Evolutionary conservation across 768 basidiomycete genomes (phyloP), one percentile per base, ranked within the genome.

Genomic region (Coprinopsis sp.): DNA sequence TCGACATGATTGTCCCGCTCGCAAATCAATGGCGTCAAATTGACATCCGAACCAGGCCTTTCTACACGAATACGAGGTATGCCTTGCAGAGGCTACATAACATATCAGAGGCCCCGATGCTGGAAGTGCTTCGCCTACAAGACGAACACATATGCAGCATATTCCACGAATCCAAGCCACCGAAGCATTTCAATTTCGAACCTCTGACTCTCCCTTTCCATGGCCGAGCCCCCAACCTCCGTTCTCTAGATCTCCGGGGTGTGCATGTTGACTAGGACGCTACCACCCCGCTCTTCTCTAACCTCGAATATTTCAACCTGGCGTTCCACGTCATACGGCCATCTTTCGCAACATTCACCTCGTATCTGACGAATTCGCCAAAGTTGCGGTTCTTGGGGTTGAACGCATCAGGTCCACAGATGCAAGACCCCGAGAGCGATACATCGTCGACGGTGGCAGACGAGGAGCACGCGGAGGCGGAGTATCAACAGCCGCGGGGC

Each of bases 191-290:
- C 19, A 23, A n/a, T n/a, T n/a, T 33, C 63, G 59, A 33, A 67
- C 64, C 8, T 63, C n/a, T 64, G 19, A 72, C 73, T 52, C 63
- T 71, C 11, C 68, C 77, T 14, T 81, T 87, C 54, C 69, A 77
- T 44, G 70, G 76, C 3, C 70, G 73, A 22, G 71, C 70, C 12
- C 87, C 87, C 2, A 70, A 65, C 7, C 64, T 89, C 13, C 64
- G 59, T 16, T 55, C 64, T 3, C 60, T 78, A 27, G 65, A 67
- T 6, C 66, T 89, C 24, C 84, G 81, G 79, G 84, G 83, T 29
- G 79, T 86, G 4, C 84, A 85, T 50, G 60, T 88, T 25, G 72
- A 81, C 46, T 88, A 86, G 86, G 66, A 71, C 22, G 64, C 68
- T 25, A 65, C 71, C 14, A 58, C 69, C 19, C 46, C 60, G 6